phyloP scores from a whole-genome alignment of 352 stramenopile species.

The Albugo laibachii region DNA sequence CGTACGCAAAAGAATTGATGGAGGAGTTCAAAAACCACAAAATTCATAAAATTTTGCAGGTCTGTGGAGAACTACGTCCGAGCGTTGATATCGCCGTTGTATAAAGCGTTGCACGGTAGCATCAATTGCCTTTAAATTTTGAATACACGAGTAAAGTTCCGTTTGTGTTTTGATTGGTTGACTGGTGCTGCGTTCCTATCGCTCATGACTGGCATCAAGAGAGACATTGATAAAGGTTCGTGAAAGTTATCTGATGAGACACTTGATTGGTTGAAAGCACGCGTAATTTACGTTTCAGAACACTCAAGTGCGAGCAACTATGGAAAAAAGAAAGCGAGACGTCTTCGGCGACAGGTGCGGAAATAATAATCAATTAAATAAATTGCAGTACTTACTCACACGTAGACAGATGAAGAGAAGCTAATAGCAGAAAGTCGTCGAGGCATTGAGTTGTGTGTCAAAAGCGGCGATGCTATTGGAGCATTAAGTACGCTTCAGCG shows the following conservation, averaged over 20 bases:
- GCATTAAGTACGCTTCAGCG: slow-evolving; percentile 27
- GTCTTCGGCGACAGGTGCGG: slow-evolving; percentile 25
- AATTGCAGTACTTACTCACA: neutral
- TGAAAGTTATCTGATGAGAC: no score
- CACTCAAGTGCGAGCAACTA: neutral
- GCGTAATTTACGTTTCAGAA: no score
- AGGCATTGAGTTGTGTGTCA: slow-evolving; percentile 21
- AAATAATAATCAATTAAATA: neutral
- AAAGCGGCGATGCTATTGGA: slow-evolving; percentile 14
- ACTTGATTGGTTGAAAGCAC: no score
- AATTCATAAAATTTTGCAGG: slow-evolving; percentile 90
- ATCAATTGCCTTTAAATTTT: neutral
- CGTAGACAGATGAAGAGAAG: slow-evolving; percentile 23
- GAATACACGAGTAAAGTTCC: no score
- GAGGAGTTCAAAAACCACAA: slow-evolving; percentile 90
- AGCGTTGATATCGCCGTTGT: slow-evolving; percentile 88
- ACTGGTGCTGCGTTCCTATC: no score
- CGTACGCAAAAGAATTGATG: slow-evolving; percentile 75
- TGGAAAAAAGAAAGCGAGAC: slow-evolving; percentile 19
- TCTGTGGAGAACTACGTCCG: slow-evolving; percentile 90
- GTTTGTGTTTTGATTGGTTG: no score
- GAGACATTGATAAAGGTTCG: no score
- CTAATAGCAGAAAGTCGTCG: slow-evolving; percentile 17
- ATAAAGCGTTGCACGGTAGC: slow-evolving; percentile 12
- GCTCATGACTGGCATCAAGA: no score